Conservation (phyloP, 2,329 filamentous ascomycete species). For the Beauveria sp. region DNA sequence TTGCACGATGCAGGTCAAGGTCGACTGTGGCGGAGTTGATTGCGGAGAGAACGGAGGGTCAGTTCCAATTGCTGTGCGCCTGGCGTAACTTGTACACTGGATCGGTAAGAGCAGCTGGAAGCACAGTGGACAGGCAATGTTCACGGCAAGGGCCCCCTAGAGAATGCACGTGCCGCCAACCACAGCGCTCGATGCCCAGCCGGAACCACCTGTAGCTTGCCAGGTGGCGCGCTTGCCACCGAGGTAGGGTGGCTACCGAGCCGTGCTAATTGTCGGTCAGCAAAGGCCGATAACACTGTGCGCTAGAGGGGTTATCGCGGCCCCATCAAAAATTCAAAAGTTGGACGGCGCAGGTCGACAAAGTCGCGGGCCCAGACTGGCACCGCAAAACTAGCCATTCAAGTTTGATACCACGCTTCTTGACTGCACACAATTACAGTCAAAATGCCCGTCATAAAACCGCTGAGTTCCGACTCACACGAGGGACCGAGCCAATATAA, state of each 20-base stretch:
- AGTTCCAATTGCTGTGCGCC: background rate
- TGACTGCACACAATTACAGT: background rate
- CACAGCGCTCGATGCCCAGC: background rate
- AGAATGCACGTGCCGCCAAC: background rate
- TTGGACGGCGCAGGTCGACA: background rate
- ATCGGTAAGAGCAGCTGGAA: conserved; percentile 8
- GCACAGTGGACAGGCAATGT: background rate
- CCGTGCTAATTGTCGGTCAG: conserved; percentile 6
- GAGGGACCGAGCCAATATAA: conserved; percentile 71
- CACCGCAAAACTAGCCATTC: conserved; percentile 1
- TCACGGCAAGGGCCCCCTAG: background rate
- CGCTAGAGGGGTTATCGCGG: conserved; percentile 6
- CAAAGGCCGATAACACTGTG: conserved; percentile 7
- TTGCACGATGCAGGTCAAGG: conserved; percentile 11
- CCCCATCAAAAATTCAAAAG: conserved; percentile 11
- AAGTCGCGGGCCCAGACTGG: background rate
- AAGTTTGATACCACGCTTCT: conserved; percentile 2
- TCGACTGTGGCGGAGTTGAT: conserved; percentile 7
- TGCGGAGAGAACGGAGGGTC: conserved; percentile 5
- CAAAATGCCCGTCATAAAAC: conserved; percentile 47
- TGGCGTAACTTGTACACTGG: background rate
- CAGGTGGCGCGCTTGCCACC: too few species aligned
- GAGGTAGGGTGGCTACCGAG: background rate
- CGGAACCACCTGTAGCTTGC: background rate
- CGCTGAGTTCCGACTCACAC: conserved; percentile 36